Evolutionary conservation across 73 alveolate genomes (phyloP).

Genomic region (Paramecium biaurelia): DNA sequence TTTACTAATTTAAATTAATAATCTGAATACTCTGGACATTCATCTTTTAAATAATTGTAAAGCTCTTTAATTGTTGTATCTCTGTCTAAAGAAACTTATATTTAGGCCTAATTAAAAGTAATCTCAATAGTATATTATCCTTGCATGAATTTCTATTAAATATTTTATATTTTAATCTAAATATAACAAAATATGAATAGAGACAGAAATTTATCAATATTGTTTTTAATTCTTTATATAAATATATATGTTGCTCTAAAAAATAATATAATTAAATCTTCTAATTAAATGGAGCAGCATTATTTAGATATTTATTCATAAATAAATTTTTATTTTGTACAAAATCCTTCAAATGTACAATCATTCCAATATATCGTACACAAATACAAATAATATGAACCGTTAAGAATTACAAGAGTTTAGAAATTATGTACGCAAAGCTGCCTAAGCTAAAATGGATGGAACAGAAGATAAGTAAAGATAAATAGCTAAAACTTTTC

Average conservation of each 20-base stretch:
- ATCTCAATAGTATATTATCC: too few species aligned
- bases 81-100: too few species aligned
- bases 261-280: neutral
- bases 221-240: too few species aligned
- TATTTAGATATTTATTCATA: neutral
- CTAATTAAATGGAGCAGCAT: neutral
- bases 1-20: too few species aligned
- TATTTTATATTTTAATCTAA: too few species aligned
- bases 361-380: neutral
- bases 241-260: neutral
- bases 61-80: too few species aligned
- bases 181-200: too few species aligned
- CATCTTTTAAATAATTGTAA: too few species aligned
- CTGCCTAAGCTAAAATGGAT: conserved; percentile 32
- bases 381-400: neutral
- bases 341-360: neutral
- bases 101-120: too few species aligned
- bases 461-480: neutral
- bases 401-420: conserved; percentile 23
- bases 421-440: conserved; percentile 3
- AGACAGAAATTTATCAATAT: too few species aligned
- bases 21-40: too few species aligned
- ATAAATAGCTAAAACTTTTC: neutral
- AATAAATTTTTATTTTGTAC: neutral
- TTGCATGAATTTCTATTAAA: too few species aligned